These are phyloP conservation scores for Brassica juncea DNA, from an alignment of 345 rosid genomes.

Conservation along the genomic window DNA sequence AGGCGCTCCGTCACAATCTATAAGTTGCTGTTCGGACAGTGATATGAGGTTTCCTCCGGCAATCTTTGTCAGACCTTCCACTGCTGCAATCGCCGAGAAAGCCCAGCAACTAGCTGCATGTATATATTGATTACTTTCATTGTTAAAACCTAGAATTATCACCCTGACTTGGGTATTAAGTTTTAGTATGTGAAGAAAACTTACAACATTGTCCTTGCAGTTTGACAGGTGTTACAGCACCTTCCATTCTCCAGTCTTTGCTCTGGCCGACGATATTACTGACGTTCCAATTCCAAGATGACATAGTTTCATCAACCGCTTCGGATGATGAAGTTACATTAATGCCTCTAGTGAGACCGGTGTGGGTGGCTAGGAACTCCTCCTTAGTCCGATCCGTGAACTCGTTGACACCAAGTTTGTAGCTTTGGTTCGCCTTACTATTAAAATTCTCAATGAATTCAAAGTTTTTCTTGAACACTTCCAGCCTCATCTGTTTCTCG, in stretches of 20 bases:
- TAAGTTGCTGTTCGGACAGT: not conserved
- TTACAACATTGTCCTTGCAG: not conserved
- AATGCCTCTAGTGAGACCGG: not conserved
- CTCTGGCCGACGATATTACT: not conserved
- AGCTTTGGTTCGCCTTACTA: conserved; percentile 39
- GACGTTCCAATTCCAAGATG: conserved; percentile 2
- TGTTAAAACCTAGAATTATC: not conserved
- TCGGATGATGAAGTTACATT: not conserved
- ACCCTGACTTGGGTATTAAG: not conserved
- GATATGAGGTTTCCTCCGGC: not conserved
- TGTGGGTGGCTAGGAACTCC: conserved; percentile 3
- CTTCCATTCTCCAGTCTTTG: not conserved
- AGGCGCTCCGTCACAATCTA: not conserved
- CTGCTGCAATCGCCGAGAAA: not conserved
- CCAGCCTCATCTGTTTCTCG: conserved; percentile 37
- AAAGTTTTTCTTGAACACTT: conserved; percentile 41
- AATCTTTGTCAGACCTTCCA: not conserved
- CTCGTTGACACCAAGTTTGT: conserved; percentile 13
- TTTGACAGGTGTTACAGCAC: not conserved
- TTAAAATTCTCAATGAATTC: conserved; percentile 44
- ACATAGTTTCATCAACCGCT: not conserved
- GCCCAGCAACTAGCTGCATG: conserved; percentile 54
- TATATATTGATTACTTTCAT: not conserved
- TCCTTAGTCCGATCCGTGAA: not conserved
- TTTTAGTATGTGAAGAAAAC: not conserved